Conservation (phyloP, 2,329 filamentous ascomycete species). For the Clonostachys rosea region DNA sequence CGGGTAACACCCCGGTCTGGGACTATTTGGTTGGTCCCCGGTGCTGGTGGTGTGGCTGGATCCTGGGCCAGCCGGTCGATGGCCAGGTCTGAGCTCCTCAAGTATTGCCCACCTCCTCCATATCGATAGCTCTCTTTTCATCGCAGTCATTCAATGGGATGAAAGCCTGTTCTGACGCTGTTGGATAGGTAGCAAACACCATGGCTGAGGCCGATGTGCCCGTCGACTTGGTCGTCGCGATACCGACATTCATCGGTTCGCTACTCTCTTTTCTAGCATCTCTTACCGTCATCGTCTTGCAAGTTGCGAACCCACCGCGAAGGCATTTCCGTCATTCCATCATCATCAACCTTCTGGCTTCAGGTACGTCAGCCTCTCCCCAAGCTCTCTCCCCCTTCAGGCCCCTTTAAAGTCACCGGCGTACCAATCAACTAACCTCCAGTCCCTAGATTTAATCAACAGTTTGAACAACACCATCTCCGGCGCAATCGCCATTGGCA, state of each 20-base stretch:
- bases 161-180: too few species aligned
- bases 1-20: too few species aligned
- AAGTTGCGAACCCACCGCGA: constrained; percentile 3
- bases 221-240: constrained; percentile 3
- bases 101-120: too few species aligned
- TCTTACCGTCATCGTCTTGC: constrained; percentile 2
- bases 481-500: constrained; percentile 24
- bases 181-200: too few species aligned
- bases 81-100: too few species aligned
- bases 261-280: constrained; percentile 5
- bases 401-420: too few species aligned
- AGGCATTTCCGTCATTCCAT: constrained; percentile 2
- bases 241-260: constrained; percentile 5
- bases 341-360: constrained; percentile 1
- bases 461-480: constrained; percentile 34
- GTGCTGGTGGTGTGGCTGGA: too few species aligned
- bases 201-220: background rate
- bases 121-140: too few species aligned
- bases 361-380: background rate
- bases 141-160: too few species aligned
- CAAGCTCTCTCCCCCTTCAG: background rate
- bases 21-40: too few species aligned
- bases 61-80: too few species aligned
- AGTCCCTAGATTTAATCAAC: constrained; percentile 29
- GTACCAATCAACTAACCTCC: too few species aligned